Conservation (phyloP, 352 stramenopile species). For the Pythium oligandrum region DNA sequence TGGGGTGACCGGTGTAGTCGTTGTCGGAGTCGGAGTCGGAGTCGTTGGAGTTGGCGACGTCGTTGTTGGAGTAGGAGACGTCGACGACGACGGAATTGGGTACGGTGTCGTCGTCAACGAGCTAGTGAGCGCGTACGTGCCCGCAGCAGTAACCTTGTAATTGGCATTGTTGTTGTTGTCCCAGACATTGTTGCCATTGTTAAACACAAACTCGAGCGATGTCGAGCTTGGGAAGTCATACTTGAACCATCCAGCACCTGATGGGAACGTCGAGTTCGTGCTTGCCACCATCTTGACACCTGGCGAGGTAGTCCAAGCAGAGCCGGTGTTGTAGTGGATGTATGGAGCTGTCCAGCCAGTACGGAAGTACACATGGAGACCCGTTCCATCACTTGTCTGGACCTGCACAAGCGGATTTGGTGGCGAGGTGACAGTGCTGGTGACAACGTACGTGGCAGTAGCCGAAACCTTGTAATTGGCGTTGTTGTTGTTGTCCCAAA, state of each 20-base stretch:
- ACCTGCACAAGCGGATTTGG: constrained; percentile 8
- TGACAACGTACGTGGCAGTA: constrained; percentile 24
- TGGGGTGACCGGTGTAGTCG: no score
- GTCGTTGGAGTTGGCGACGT: background rate
- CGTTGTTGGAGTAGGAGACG: background rate
- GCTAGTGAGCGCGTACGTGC: constrained; percentile 22
- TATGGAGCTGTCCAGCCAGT: constrained; percentile 35
- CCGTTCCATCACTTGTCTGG: constrained; percentile 27
- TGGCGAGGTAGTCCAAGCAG: constrained; percentile 28
- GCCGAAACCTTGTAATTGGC: constrained; percentile 32
- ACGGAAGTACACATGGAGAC: constrained; percentile 42
- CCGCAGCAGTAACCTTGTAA: constrained; percentile 27
- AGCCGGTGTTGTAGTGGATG: constrained; percentile 46
- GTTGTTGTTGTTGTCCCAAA: constrained; percentile 42
- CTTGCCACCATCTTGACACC: constrained; percentile 26
- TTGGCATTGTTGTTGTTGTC: constrained; percentile 40
- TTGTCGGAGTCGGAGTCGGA: no score
- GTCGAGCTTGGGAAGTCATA: constrained; percentile 22
- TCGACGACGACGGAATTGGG: constrained; percentile 1
- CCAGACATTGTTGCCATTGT: constrained; percentile 35
- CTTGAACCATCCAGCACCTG: constrained; percentile 34
- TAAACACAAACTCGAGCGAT: constrained; percentile 35
- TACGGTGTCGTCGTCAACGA: constrained; percentile 7
- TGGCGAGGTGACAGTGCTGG: constrained; percentile 4
- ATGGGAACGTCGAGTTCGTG: constrained; percentile 25